These are phyloP conservation scores for Solanum sparsipilum DNA, from an alignment of 257 asterid species.

Conservation along the genomic window DNA sequence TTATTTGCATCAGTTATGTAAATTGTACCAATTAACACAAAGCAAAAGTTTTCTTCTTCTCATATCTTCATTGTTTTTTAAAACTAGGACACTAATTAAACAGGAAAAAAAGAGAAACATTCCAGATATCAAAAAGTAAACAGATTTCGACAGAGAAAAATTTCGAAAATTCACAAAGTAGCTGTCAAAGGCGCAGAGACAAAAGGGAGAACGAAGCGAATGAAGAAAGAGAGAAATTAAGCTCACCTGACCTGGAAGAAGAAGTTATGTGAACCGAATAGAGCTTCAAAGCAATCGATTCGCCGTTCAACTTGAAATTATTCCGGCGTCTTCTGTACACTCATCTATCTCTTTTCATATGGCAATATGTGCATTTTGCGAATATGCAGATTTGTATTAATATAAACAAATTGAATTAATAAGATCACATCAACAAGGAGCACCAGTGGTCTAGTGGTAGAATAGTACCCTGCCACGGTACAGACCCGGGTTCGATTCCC, in stretches of 20 bases:
- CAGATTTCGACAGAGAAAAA: not conserved
- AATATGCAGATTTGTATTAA: no score
- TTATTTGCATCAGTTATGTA: not conserved
- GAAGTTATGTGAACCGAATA: not conserved
- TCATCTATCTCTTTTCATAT: not conserved
- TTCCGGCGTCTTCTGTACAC: not conserved
- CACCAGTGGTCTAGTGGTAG: constrained; percentile 93
- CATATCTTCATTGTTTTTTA: not conserved
- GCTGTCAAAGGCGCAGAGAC: not conserved
- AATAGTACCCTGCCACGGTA: constrained; percentile 87
- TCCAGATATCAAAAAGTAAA: not conserved
- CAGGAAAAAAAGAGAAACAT: not conserved
- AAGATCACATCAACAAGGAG: not conserved
- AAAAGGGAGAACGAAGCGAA: not conserved
- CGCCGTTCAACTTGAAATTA: not conserved
- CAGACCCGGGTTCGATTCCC: constrained; percentile 23
- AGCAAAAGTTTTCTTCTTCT: not conserved
- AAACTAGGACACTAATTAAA: not conserved
- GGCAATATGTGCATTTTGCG: not conserved
- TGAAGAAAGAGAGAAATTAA: not conserved
- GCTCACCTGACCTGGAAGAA: not conserved
- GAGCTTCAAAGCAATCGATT: not conserved
- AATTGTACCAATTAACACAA: not conserved
- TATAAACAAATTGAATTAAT: no score
- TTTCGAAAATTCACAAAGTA: not conserved